Conservation (phyloP, 2,329 filamentous ascomycete species). For the Phyllachora maydis region DNA sequence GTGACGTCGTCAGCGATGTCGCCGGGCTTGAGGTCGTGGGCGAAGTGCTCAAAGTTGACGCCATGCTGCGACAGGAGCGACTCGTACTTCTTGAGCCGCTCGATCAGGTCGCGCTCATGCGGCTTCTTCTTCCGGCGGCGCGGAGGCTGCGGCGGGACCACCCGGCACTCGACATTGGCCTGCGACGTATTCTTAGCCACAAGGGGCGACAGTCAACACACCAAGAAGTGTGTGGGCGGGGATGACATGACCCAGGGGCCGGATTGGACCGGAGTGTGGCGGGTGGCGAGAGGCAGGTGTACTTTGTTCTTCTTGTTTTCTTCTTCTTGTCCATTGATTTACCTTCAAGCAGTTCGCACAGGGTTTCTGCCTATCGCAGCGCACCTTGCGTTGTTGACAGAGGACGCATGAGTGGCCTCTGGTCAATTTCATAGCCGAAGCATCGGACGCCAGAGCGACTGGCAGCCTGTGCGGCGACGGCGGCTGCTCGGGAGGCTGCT, state of each 20-base stretch:
- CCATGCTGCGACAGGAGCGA: constrained; percentile 40
- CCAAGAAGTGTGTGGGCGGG: too few species aligned
- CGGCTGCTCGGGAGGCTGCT: constrained; percentile 5
- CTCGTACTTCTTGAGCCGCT: constrained; percentile 51
- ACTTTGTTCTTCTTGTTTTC: too few species aligned
- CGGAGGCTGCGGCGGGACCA: constrained; percentile 33
- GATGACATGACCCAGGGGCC: too few species aligned
- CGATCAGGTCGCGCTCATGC: constrained; percentile 48
- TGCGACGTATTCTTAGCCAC: too few species aligned
- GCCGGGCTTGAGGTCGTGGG: constrained; percentile 22
- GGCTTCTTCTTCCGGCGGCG: constrained; percentile 40
- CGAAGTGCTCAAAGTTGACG: constrained; percentile 47
- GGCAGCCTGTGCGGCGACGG: constrained; percentile 10
- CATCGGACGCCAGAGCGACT: constrained; percentile 12
- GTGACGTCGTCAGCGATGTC: constrained; percentile 28
- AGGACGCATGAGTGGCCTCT: constrained; percentile 44
- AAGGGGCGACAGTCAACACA: too few species aligned
- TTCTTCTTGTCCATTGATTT: too few species aligned
- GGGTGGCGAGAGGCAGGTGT: too few species aligned
- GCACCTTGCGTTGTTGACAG: constrained; percentile 59
- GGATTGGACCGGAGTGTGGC: too few species aligned
- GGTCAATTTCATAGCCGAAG: constrained; percentile 29
- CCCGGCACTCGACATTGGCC: constrained; percentile 37
- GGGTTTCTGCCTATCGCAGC: constrained; percentile 52
- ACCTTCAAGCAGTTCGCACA: constrained; percentile 51